phyloP scores from a whole-genome alignment of 371 early-diverging fungal species.

The Mortierella sp. region DNA sequence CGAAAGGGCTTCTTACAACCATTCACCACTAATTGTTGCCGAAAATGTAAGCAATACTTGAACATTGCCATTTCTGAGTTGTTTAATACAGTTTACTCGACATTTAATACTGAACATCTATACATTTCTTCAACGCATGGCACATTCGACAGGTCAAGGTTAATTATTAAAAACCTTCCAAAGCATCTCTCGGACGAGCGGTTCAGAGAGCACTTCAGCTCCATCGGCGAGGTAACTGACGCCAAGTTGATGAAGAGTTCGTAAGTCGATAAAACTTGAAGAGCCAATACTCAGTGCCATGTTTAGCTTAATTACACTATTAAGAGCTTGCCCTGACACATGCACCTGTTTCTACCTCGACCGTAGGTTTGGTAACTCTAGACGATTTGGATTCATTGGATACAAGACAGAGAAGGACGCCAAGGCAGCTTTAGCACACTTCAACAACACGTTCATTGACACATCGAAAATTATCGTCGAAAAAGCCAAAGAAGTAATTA shows the following conservation, averaged over 20 bases:
- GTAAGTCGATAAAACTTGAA: constrained; percentile 60
- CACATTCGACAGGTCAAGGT: constrained; percentile 24
- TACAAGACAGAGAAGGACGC: constrained; percentile 90
- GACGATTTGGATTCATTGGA: constrained; percentile 94
- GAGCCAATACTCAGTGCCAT: background rate
- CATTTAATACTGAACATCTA: background rate
- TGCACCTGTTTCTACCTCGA: background rate
- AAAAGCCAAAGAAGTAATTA: constrained; percentile 82
- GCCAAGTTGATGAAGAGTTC: constrained; percentile 86
- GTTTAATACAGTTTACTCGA: background rate
- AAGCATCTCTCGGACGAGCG: constrained; percentile 87
- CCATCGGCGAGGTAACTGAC: constrained; percentile 92
- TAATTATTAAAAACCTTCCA: constrained; percentile 86
- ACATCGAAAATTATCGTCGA: constrained; percentile 90
- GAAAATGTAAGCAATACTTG: background rate
- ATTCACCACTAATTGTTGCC: background rate
- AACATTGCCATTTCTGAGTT: background rate
- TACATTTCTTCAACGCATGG: background rate
- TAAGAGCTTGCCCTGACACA: background rate
- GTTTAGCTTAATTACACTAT: background rate
- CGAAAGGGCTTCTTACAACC: background rate
- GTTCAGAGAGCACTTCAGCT: constrained; percentile 88
- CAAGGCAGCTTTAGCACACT: constrained; percentile 82
- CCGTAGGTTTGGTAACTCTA: constrained; percentile 78
- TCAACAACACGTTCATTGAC: constrained; percentile 92